These are phyloP conservation scores for Calonectria pseudoreteaudii DNA, from an alignment of 2,329 filamentous ascomycete genomes.

Conservation along the genomic window DNA sequence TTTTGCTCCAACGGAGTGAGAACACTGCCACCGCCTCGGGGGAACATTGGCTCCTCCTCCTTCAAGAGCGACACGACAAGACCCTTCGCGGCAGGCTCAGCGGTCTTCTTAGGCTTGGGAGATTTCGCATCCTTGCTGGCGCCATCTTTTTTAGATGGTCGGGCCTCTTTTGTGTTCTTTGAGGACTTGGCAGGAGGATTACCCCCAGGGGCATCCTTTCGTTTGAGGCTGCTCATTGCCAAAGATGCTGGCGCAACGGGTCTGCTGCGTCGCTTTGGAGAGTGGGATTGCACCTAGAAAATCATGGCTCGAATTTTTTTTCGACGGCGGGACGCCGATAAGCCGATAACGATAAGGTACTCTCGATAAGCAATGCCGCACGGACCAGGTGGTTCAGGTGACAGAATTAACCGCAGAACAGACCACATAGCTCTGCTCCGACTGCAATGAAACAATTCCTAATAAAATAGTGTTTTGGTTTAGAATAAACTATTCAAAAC, in stretches of 20 bases:
- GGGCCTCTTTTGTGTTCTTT: constrained; percentile 58
- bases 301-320: constrained; percentile 47
- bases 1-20: constrained; percentile 95
- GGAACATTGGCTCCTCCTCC: constrained; percentile 91
- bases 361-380: neutral
- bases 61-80: constrained; percentile 62
- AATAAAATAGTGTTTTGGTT: neutral
- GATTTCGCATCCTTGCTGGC: constrained; percentile 45
- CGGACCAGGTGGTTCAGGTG: constrained; percentile 24
- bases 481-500: neutral
- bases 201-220: constrained; percentile 68
- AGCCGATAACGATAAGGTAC: constrained; percentile 29
- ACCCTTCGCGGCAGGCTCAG: constrained; percentile 45
- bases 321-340: constrained; percentile 44
- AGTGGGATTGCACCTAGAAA: constrained; percentile 35
- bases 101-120: constrained; percentile 48
- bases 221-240: constrained; percentile 68
- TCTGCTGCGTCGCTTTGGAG: constrained; percentile 37
- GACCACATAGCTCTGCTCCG: neutral
- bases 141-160: constrained; percentile 60
- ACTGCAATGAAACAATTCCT: neutral
- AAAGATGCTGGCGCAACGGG: constrained; percentile 44
- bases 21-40: constrained; percentile 89
- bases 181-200: constrained; percentile 61
- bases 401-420: neutral